Base-by-base conservation (phyloP, 1,284 basidiomycete genomes). In the Sanghuangporus sanghuang region DNA sequence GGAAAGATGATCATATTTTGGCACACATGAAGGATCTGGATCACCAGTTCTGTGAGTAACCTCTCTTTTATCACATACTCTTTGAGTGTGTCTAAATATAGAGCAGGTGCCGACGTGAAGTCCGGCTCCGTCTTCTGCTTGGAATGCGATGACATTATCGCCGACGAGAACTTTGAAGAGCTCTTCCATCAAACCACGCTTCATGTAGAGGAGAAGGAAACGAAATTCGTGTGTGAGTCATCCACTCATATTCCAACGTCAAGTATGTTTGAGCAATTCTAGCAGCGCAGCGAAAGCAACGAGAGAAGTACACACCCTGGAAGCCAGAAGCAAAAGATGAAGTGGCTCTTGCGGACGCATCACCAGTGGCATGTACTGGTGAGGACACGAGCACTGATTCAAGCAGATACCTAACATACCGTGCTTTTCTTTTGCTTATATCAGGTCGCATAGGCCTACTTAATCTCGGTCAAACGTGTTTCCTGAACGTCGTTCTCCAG, bases 391-490 rank as follows among this genome's bases (percentile, higher is more conserved):
- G 21, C 6, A 0, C 9, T 46, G 16, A 2, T 46, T 14, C 44
- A n/a, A 46, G 16, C 44, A 42, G 6, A 6, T 11, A 42, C 3
- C 44, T n/a, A 46, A n/a, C 16, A 6, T n/a, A n/a, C 5, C 2
- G 44, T 46, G 7, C 14, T n/a, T 16, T n/a, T 16, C 0, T 4
- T n/a, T 18, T 46, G 5, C 21, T 35, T 56, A 12, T 35, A 21
- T 16, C 68, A 92, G 93, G 87, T 61, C 87, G 93, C 9, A 84
- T 94, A 62, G 96, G 96, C 0, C 79, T 98, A 2, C 80, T 97
- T 53, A 98, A 98, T 73, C 86, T 98, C 6, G 93, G 94, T 5
- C 93, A 96, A 70, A 98, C 96, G 0, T 99, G 96, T 72, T 98
- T 95, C 77, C 81, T 99, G 72, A 96, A 95, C 67, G 93, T 92